Base-by-base conservation (phyloP, 1,284 basidiomycete species). In the Apiotrichum sp. region DNA sequence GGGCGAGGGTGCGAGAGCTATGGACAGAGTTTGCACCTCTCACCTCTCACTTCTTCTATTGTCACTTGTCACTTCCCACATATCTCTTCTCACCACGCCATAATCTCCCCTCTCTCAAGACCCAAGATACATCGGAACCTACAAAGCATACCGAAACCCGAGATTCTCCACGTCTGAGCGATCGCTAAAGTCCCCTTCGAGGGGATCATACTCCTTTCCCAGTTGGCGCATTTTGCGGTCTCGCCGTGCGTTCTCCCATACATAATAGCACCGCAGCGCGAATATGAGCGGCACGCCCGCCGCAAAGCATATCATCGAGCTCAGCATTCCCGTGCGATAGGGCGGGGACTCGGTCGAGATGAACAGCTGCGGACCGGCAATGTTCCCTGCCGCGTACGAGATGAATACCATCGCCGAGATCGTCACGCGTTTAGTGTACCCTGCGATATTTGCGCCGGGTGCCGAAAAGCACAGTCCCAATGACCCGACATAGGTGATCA, bases 351-450 rank as follows among this genome's bases (percentile, higher is more conserved):
- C 64, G 40, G 62, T 65, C 9, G 65, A 61, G 50, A 62, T 58
- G 60, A 62, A 65, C 39, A 67, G 63, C 59, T 61, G 66, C 9
- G 68, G 65, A 14, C 66, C 65, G 48, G 63, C 61, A 47, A 67
- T 63, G 46, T 56, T 59, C 16, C 61, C 64, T 2, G 56, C 53
- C 22, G 62, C 59, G 51, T 62, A 69, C 35, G 64, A 57, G 16
- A 67, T 55, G 50, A 70, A 72, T 13, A 68, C 63, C 63, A 66
- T 67, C 6, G 57, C 63, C 6, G 59, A 58, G 34, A 66, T 55
- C 8, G 63, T 62, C 11, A 69, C 60, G 46, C 62, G 55, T 47
- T 70, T 70, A 13, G 67, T 70, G 60, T 68, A 67, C 1, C 69
- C 67, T 0, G 64, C 58, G 16, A 67, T 53, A 45, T 70, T 70